phyloP scores from a whole-genome alignment of 2,329 filamentous ascomycete genomes.

The Colletotrichum simmondsii region DNA sequence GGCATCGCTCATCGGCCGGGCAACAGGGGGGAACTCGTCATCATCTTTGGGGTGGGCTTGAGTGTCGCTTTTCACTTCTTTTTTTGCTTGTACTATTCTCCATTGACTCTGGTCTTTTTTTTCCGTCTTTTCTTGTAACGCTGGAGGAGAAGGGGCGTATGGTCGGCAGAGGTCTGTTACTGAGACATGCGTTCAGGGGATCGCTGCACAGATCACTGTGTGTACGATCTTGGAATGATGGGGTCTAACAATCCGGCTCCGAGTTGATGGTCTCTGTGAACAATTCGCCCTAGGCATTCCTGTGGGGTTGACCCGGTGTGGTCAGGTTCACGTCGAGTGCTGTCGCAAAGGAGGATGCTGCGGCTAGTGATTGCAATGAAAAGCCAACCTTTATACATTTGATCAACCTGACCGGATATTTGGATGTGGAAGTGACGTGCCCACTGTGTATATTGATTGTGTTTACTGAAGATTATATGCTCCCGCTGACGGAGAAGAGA shows the following conservation, averaged over 20 bases:
- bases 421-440: no score
- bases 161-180: background rate
- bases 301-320: background rate
- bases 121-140: constrained; percentile 18
- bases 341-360: constrained; percentile 3
- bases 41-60: background rate
- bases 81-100: constrained; percentile 26
- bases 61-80: background rate
- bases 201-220: background rate
- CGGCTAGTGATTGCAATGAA: constrained; percentile 13
- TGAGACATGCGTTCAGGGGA: constrained; percentile 6
- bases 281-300: background rate
- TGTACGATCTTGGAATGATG: background rate
- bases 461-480: no score
- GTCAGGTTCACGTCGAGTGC: constrained; percentile 2
- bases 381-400: background rate
- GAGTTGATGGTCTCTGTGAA: constrained; percentile 10
- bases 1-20: background rate
- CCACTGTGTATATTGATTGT: no score
- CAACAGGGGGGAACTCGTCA: background rate
- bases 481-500: background rate
- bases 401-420: background rate
- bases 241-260: constrained; percentile 8
- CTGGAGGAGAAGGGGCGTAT: background rate
- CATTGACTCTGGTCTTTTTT: constrained; percentile 5